Conservation (phyloP, 2,329 filamentous ascomycete species). For the Emericellopsis cladophorae region DNA sequence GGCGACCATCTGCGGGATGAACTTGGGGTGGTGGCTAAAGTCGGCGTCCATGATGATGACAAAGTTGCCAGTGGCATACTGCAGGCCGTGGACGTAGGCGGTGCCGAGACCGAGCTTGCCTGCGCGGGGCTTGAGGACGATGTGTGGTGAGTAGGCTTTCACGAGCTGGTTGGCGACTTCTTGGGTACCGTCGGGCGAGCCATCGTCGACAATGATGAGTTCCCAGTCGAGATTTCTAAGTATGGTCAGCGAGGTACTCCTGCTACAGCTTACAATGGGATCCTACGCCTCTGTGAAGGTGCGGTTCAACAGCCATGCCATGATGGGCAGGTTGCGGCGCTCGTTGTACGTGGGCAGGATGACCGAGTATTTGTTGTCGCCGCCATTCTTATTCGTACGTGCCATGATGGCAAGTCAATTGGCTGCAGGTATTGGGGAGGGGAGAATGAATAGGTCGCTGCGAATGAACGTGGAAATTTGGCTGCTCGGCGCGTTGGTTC, state of each 20-base stretch:
- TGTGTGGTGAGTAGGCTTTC: conserved; percentile 67
- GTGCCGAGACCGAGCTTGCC: conserved; percentile 97
- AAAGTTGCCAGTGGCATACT: conserved; percentile 84
- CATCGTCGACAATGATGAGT: conserved; percentile 96
- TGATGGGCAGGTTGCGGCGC: conserved; percentile 90
- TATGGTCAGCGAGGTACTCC: neutral
- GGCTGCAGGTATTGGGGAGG: neutral
- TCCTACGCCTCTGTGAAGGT: conserved; percentile 80
- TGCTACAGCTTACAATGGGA: neutral
- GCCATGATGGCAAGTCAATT: conserved; percentile 27
- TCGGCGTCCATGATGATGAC: conserved; percentile 99
- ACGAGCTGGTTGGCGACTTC: conserved; percentile 83
- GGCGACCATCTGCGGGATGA: conserved; percentile 88
- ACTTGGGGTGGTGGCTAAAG: conserved; percentile 98
- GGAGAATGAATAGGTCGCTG: neutral
- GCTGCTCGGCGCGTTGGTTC: neutral
- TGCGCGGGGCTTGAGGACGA: conserved; percentile 74
- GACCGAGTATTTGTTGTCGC: conserved; percentile 77
- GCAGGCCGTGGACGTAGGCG: conserved; percentile 87
- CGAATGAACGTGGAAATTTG: conserved; percentile 1
- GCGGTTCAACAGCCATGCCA: conserved; percentile 84
- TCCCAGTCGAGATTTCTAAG: conserved; percentile 86
- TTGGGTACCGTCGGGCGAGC: conserved; percentile 90
- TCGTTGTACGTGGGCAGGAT: conserved; percentile 98
- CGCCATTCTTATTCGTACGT: conserved; percentile 19